phyloP scores from a whole-genome alignment of 495 filamentous ascomycete genomes.

The Rhypophila decipiens region DNA sequence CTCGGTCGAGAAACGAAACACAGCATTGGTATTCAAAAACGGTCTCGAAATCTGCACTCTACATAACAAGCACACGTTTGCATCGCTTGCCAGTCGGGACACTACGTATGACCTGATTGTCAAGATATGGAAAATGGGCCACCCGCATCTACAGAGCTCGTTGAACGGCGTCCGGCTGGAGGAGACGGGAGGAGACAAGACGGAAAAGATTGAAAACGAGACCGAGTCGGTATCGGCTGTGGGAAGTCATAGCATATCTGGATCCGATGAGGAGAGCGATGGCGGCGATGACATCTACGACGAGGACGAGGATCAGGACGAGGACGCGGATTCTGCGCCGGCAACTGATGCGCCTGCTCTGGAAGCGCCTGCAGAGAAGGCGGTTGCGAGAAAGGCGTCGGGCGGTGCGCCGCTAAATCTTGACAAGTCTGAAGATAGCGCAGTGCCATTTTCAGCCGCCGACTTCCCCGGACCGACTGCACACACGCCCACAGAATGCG shows the following conservation, averaged over 20 bases:
- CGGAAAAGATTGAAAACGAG: slow-evolving; percentile 66
- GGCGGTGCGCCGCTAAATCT: slow-evolving; percentile 44
- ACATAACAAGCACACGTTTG: slow-evolving; percentile 91
- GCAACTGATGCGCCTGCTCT: slow-evolving; percentile 52
- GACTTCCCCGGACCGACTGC: slow-evolving; percentile 86
- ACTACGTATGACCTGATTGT: slow-evolving; percentile 95
- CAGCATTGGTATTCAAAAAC: slow-evolving; percentile 93
- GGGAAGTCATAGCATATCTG: slow-evolving; percentile 40
- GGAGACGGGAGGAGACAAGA: slow-evolving; percentile 78
- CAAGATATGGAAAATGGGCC: slow-evolving; percentile 95
- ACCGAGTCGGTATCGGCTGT: slow-evolving; percentile 27
- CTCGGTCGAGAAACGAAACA: slow-evolving; percentile 92
- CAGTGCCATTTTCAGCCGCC: slow-evolving; percentile 39
- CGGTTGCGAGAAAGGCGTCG: slow-evolving; percentile 60
- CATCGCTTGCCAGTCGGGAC: slow-evolving; percentile 89
- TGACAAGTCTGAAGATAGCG: slow-evolving; percentile 52
- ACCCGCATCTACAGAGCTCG: slow-evolving; percentile 81
- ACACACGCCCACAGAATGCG: slow-evolving; percentile 79
- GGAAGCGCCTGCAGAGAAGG: slow-evolving; percentile 56
- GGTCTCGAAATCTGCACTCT: slow-evolving; percentile 94
- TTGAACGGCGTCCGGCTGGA: slow-evolving; percentile 79
- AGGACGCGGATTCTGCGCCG: slow-evolving; percentile 53
- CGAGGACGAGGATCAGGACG: slow-evolving; percentile 67
- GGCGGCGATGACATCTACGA: slow-evolving; percentile 68
- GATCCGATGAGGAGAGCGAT: slow-evolving; percentile 55